Base-by-base conservation (phyloP, 2,329 filamentous ascomycete species). In the Nemania sp. region DNA sequence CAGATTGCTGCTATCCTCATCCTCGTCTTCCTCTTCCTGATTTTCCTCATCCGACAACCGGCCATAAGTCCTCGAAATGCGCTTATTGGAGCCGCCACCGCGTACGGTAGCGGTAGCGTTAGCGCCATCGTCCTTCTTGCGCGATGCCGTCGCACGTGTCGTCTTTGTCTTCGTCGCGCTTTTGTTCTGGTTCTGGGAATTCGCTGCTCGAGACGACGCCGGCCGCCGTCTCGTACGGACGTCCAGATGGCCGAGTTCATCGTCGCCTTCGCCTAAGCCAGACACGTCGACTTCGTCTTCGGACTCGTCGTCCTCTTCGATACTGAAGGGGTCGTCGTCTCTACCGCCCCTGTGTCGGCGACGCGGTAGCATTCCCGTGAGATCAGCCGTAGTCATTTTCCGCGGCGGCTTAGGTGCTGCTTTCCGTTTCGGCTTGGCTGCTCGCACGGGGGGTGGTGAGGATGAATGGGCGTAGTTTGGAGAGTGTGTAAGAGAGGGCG, bases 401-500 rank as follows among this genome's bases (percentile, higher is more conserved):
- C 73, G 69, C 4, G 70, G 73, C 6, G 64, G 66, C 39, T 74
- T 74, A 41, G 66, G 67, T 28, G 70, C 57, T 61, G 58, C 52
- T 61, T 69, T 62, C 24, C 73, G 70, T 66, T 57, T 73, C 59
- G 42, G 56, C 31, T 66, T 70, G 3, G 65, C 60, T 17, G 61
- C 60, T 41, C 60, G 67, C 11, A 57, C 52, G 14, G 64, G 68
- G 5, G 64, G 64, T 6, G 66, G 67, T 5, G 67, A 63, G 12
- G 66, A 64, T 1, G 65, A 64, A 1, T 70, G 64, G 7, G 61
- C 68, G 55, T 75, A 78, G 61, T 86, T 86, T 26, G 84, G 84
- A 0, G 84, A 88, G 64, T 87, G 83, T 3, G 84, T 88, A 3
- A 88, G 73, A 0, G 84, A 86, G 0, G 84, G 84, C 0, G 83